A percentile compares a stretch with the other conserved stretches of the same genome.
phyloP scores from a whole-genome alignment of 768 basidiomycete genomes.

The Clathrus columnatus region DNA sequence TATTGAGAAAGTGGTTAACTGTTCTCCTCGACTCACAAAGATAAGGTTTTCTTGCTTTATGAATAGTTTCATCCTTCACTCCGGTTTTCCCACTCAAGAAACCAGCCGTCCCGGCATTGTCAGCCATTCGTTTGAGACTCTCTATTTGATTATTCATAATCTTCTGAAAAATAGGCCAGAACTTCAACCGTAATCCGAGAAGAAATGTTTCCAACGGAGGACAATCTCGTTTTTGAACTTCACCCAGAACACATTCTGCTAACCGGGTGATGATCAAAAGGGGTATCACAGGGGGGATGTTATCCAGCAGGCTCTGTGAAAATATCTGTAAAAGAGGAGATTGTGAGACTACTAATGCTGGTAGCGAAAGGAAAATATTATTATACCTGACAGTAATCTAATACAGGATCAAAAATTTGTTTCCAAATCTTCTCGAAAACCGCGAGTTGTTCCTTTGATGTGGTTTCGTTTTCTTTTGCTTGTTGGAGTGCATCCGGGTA shows the following conservation, averaged over 20 bases:
- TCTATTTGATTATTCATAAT: constrained; percentile 79
- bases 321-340: constrained; percentile 45
- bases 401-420: constrained; percentile 82
- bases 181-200: constrained; percentile 67
- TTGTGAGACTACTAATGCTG: neutral
- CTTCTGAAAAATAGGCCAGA: constrained; percentile 95
- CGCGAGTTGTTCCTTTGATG: constrained; percentile 49
- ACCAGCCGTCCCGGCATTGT: constrained; percentile 46
- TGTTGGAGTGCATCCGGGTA: neutral
- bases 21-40: too few species aligned
- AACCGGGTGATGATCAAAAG: constrained; percentile 88
- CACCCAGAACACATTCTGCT: constrained; percentile 68
- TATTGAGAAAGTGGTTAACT: constrained; percentile 14
- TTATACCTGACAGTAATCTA: constrained; percentile 74
- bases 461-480: neutral
- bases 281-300: constrained; percentile 63
- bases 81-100: constrained; percentile 53
- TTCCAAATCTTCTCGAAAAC: constrained; percentile 73
- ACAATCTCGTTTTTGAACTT: constrained; percentile 70
- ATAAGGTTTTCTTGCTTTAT: constrained; percentile 37
- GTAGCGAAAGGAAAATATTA: neutral
- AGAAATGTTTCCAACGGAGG: constrained; percentile 75
- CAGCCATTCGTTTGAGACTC: constrained; percentile 72
- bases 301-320: constrained; percentile 57
- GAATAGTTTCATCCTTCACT: constrained; percentile 63